A percentile compares a stretch with the other conserved stretches of the same genome.
Evolutionary conservation across 805 yeast species (phyloP).

Genomic region (Lipomyces mesembrius): DNA sequence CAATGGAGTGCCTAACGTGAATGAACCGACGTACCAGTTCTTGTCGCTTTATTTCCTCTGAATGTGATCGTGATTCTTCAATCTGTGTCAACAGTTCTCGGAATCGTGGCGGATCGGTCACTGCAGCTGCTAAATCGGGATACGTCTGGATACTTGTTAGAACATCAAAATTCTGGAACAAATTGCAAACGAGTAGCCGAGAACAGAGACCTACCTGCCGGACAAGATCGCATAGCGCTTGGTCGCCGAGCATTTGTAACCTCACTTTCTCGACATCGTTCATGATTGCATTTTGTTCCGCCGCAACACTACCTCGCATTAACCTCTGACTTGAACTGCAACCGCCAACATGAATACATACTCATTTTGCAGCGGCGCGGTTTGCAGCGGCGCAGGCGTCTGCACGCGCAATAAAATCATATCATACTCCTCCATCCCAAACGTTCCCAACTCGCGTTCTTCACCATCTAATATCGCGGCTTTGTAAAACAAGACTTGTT

Average conservation of each 20-base stretch:
- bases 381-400: conserved; percentile 12
- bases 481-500: conserved; percentile 58
- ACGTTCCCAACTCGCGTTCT: conserved; percentile 51
- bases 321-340: neutral
- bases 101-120: conserved; percentile 58
- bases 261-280: conserved; percentile 45
- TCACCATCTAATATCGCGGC: conserved; percentile 50
- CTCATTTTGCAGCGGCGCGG: conserved; percentile 5
- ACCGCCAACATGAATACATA: neutral
- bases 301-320: neutral
- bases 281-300: conserved; percentile 21
- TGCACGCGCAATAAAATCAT: conserved; percentile 50
- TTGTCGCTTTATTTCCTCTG: conserved; percentile 48
- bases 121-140: conserved; percentile 55
- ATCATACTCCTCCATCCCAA: conserved; percentile 63
- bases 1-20: neutral
- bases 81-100: conserved; percentile 45
- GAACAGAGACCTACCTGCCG: conserved; percentile 31
- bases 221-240: conserved; percentile 45
- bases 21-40: conserved; percentile 46
- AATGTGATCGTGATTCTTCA: conserved; percentile 41
- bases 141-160: conserved; percentile 40
- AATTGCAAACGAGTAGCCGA: neutral
- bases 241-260: conserved; percentile 45
- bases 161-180: neutral